phyloP scores from a whole-genome alignment of 2,329 filamentous ascomycete species.

The Chaetomiaceae sp. region DNA sequence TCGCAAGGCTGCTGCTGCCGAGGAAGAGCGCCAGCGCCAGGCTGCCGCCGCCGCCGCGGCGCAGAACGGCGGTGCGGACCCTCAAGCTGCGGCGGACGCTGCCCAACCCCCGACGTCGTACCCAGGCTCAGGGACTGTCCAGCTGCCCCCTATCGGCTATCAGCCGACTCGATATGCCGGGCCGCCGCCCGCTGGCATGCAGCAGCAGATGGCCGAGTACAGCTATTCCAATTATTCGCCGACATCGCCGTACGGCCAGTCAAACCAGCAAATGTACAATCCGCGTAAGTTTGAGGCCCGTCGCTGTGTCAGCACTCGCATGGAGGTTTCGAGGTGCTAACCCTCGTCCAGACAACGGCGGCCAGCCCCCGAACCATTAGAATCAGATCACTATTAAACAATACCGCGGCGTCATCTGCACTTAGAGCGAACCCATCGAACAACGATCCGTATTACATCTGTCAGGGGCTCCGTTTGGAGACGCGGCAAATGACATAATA shows the following conservation, averaged over 20 bases:
- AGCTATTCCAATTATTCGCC: slow-evolving; percentile 53
- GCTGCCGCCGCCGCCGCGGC: slow-evolving; percentile 49
- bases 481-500: background rate
- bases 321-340: slow-evolving; percentile 9
- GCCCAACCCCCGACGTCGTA: slow-evolving; percentile 54
- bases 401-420: background rate
- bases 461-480: too few species aligned
- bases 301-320: background rate
- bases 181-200: slow-evolving; percentile 52
- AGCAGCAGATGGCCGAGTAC: slow-evolving; percentile 54
- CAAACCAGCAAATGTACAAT: slow-evolving; percentile 56
- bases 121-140: slow-evolving; percentile 54
- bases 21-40: slow-evolving; percentile 73
- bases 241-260: slow-evolving; percentile 55
- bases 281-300: slow-evolving; percentile 43
- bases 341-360: slow-evolving; percentile 28
- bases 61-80: slow-evolving; percentile 46
- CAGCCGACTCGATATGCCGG: slow-evolving; percentile 63
- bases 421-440: background rate
- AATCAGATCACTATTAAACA: background rate
- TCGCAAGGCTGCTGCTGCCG: slow-evolving; percentile 68
- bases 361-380: slow-evolving; percentile 19
- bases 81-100: slow-evolving; percentile 46
- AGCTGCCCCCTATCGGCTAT: slow-evolving; percentile 73
- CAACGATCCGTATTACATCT: too few species aligned